Conservation (phyloP, 306 rosid genomes). For the Boehmeria nivea region DNA sequence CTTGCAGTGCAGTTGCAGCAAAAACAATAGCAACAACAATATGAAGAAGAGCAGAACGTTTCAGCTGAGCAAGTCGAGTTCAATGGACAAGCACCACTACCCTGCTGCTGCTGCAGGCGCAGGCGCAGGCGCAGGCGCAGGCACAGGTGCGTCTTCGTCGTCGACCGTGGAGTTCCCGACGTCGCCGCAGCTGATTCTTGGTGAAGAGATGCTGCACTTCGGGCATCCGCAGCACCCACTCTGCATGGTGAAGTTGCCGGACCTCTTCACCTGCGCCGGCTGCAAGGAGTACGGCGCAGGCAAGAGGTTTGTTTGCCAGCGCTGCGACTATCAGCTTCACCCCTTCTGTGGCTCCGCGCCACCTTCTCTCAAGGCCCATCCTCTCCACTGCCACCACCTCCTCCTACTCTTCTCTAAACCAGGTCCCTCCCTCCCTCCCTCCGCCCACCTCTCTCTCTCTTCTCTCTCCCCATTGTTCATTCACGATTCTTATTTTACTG, state of each 20-base stretch:
- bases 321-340: slow-evolving; percentile 74
- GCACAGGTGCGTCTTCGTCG: background rate
- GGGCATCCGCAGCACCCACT: slow-evolving; percentile 76
- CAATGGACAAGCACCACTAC: too few species aligned
- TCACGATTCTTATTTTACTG: too few species aligned
- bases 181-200: slow-evolving; percentile 52
- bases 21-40: too few species aligned
- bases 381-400: slow-evolving; percentile 71
- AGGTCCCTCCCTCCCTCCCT: too few species aligned
- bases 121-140: too few species aligned
- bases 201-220: slow-evolving; percentile 58
- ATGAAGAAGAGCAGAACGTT: slow-evolving; percentile 32
- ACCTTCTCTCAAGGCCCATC: slow-evolving; percentile 57
- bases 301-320: slow-evolving; percentile 60
- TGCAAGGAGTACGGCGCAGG: slow-evolving; percentile 84
- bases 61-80: slow-evolving; percentile 24
- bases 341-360: slow-evolving; percentile 83
- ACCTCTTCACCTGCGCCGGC: slow-evolving; percentile 59
- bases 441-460: too few species aligned
- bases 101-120: too few species aligned
- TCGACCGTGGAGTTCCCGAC: slow-evolving; percentile 50
- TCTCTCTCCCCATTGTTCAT: too few species aligned
- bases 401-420: slow-evolving; percentile 55
- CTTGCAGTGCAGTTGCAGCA: too few species aligned
- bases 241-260: slow-evolving; percentile 34